phyloP scores from a whole-genome alignment of 805 yeast species.

The Teunomyces stri region DNA sequence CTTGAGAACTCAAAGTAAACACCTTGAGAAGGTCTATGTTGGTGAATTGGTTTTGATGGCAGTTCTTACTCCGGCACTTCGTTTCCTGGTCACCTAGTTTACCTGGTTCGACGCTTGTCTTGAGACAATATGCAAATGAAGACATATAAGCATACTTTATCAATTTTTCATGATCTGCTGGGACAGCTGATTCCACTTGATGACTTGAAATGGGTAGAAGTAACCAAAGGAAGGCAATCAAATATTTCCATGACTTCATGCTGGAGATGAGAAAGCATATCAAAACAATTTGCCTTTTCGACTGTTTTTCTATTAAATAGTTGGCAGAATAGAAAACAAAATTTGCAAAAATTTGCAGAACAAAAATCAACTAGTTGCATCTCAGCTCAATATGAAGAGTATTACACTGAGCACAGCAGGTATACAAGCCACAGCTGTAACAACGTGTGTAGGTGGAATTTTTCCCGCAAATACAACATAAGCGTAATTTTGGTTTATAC shows the following conservation, averaged over 20 bases:
- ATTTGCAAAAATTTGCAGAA: not conserved
- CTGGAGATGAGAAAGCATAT: not conserved
- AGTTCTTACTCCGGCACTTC: constrained; percentile 24
- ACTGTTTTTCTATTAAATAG: not conserved
- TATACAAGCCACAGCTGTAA: constrained; percentile 36
- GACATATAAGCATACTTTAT: constrained; percentile 33
- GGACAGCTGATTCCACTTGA: not conserved
- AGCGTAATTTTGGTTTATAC: constrained; percentile 32
- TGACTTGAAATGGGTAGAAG: not conserved
- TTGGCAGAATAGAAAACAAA: not conserved
- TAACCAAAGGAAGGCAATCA: not conserved
- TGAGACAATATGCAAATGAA: constrained; percentile 38
- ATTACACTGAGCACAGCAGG: constrained; percentile 41
- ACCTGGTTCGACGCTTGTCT: constrained; percentile 26
- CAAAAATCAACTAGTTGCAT: constrained; percentile 20
- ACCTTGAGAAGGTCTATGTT: constrained; percentile 37
- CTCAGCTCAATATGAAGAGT: constrained; percentile 41
- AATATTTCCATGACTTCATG: not conserved
- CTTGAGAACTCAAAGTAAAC: constrained; percentile 40
- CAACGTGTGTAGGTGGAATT: constrained; percentile 39
- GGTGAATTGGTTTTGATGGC: constrained; percentile 17
- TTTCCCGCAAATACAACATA: constrained; percentile 43
- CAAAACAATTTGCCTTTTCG: not conserved
- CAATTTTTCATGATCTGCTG: constrained; percentile 21
- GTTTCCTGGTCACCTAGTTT: constrained; percentile 17